Evolutionary conservation across 2,329 filamentous ascomycete genomes (phyloP).

Genomic region (Geosmithia flava): DNA sequence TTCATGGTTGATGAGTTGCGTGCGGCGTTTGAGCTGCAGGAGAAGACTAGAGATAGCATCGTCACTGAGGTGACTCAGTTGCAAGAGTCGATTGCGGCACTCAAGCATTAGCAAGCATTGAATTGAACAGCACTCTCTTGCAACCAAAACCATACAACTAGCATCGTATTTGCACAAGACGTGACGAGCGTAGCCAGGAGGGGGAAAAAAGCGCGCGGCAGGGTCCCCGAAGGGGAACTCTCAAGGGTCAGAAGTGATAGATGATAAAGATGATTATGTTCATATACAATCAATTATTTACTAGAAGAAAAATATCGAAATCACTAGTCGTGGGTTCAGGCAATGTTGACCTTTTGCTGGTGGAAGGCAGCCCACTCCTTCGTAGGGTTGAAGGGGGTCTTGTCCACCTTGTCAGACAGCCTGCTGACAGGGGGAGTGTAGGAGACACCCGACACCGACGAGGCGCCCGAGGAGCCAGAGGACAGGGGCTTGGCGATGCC

Average conservation of each 20-base stretch:
- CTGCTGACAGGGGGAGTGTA: background rate
- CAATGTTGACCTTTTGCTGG: background rate
- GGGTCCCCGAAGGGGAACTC: too few relatives aligned
- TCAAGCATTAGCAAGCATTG: too few relatives aligned
- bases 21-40: constrained; percentile 21
- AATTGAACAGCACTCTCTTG: too few relatives aligned
- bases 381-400: background rate
- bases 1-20: constrained; percentile 27
- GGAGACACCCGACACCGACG: too few relatives aligned
- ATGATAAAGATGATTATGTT: too few relatives aligned
- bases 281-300: background rate
- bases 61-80: constrained; percentile 1
- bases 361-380: background rate
- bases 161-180: too few relatives aligned
- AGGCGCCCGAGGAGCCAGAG: too few relatives aligned
- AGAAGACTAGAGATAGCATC: constrained; percentile 5
- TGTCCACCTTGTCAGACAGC: background rate
- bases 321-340: background rate
- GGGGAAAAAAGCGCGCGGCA: too few relatives aligned
- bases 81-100: background rate
- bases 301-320: background rate
- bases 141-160: too few relatives aligned
- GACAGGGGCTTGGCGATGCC: background rate
- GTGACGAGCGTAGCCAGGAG: too few relatives aligned
- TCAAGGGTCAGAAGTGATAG: too few relatives aligned